Percentiles rank a stretch among this genome's conserved stretches.
phyloP scores from a whole-genome alignment of 371 early-diverging fungal species.

The Parasitella parasitica region DNA sequence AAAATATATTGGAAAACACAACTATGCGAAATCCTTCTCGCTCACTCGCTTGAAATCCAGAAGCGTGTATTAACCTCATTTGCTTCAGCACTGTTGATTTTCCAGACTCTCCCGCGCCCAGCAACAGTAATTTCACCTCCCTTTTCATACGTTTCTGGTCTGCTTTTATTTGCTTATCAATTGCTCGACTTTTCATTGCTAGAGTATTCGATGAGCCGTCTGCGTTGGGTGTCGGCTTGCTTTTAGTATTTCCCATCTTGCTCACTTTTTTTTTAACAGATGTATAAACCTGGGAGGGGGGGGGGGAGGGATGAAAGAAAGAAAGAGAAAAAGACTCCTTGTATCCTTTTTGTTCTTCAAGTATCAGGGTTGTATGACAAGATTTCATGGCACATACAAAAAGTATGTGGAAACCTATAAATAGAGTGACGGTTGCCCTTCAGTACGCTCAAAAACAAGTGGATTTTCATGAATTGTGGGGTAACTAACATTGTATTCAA shows the following conservation, averaged over 20 bases:
- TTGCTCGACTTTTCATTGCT: conserved; percentile 59
- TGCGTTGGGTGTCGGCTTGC: neutral
- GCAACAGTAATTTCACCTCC: conserved; percentile 87
- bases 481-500: too few relatives aligned
- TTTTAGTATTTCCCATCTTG: conserved; percentile 25
- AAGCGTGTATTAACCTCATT: conserved; percentile 93
- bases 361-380: neutral
- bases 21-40: conserved; percentile 82
- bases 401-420: neutral
- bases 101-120: conserved; percentile 97
- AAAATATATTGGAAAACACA: conserved; percentile 83
- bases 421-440: neutral
- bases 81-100: conserved; percentile 96
- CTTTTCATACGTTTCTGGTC: conserved; percentile 72
- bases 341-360: neutral
- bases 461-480: too few relatives aligned
- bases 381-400: neutral
- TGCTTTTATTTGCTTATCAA: conserved; percentile 76
- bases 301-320: neutral
- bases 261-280: too few relatives aligned
- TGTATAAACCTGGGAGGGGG: too few relatives aligned
- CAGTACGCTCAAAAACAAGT: neutral
- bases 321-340: neutral
- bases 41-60: conserved; percentile 83
- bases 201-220: neutral